Evolutionary conservation across 108 stramenopile genomes (phyloP).

Genomic region (Bacterosira constricta): DNA sequence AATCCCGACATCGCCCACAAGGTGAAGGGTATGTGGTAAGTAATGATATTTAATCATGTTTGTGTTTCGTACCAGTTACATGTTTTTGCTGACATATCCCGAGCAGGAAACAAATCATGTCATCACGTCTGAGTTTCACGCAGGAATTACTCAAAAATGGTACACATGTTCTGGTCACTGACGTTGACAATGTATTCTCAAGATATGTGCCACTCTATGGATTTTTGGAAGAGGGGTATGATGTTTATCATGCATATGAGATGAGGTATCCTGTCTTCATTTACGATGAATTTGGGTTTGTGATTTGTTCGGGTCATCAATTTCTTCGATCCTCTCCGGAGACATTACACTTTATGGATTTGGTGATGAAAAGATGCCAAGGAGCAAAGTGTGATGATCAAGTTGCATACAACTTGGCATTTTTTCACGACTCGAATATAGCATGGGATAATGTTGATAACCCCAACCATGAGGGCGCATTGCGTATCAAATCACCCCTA

Average conservation of each 20-base stretch:
- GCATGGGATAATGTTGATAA: constrained; percentile 37
- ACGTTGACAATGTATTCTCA: constrained; percentile 61
- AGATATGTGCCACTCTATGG: constrained; percentile 27
- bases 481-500: not conserved
- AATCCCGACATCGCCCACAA: not conserved
- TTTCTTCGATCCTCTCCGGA: constrained; percentile 45
- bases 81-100: too few species aligned
- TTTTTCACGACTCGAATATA: constrained; percentile 26
- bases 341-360: constrained; percentile 38
- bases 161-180: constrained; percentile 47
- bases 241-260: constrained; percentile 57
- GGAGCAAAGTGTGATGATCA: constrained; percentile 59
- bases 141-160: constrained; percentile 40
- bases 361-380: constrained; percentile 40
- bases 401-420: constrained; percentile 41
- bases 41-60: not conserved
- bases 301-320: constrained; percentile 52
- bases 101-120: constrained; percentile 11
- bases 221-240: constrained; percentile 35
- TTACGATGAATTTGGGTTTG: constrained; percentile 43
- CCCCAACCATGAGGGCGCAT: not conserved
- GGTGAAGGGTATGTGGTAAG: constrained; percentile 1
- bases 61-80: too few species aligned
- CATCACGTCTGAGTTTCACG: constrained; percentile 29
- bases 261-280: constrained; percentile 36